phyloP scores from a whole-genome alignment of 305 asterid species.

The Ilex paraguariensis region DNA sequence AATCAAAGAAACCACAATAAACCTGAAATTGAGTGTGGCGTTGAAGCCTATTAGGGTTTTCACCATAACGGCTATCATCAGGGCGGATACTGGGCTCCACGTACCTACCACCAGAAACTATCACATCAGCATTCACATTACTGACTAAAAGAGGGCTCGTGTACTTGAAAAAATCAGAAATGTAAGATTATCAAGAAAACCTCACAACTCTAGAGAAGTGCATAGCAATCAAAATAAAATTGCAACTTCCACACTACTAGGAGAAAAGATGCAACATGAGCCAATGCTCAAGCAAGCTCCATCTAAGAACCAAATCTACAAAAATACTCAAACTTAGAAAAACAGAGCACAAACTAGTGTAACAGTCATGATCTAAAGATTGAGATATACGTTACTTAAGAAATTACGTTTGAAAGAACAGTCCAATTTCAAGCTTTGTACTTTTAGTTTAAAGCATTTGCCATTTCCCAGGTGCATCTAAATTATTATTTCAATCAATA shows the following conservation, averaged over 20 bases:
- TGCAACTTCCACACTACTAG: background rate
- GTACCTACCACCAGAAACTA: slow-evolving; percentile 65
- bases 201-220: background rate
- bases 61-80: slow-evolving; percentile 98
- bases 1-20: slow-evolving; percentile 15
- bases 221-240: background rate
- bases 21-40: slow-evolving; percentile 98
- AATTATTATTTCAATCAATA: too few relatives aligned
- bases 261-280: background rate
- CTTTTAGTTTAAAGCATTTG: too few relatives aligned
- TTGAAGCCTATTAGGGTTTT: slow-evolving; percentile 98
- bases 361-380: too few relatives aligned
- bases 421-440: too few relatives aligned
- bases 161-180: background rate
- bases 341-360: too few relatives aligned
- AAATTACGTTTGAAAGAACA: too few relatives aligned
- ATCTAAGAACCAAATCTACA: background rate
- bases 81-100: slow-evolving; percentile 97
- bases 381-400: too few relatives aligned
- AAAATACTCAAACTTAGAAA: too few relatives aligned
- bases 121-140: slow-evolving; percentile 27
- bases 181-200: background rate
- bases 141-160: slow-evolving; percentile 10
- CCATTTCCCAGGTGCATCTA: too few relatives aligned
- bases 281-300: background rate